phyloP scores from a whole-genome alignment of 495 filamentous ascomycete species.

The Hypoxylon subgilvum region DNA sequence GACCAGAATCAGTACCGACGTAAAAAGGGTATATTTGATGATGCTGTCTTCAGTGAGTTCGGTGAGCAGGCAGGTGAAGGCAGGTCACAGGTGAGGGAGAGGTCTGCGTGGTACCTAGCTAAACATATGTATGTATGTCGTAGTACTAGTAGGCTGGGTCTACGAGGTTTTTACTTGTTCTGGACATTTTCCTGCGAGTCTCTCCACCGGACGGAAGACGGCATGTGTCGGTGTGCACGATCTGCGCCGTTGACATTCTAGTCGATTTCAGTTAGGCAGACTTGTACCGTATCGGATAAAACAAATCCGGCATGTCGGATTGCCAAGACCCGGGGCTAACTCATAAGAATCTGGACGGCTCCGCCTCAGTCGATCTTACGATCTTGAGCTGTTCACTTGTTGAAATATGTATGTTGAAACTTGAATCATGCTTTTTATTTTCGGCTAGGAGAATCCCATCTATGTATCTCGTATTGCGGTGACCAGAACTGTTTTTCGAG shows the following conservation, averaged over 20 bases:
- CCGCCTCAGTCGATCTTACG: constrained; percentile 30
- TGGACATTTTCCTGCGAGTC: background rate
- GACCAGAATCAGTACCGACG: too few relatives aligned
- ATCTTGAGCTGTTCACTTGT: constrained; percentile 16
- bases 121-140: background rate
- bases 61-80: too few relatives aligned
- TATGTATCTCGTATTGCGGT: background rate
- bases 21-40: too few relatives aligned
- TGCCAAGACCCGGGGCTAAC: too few relatives aligned
- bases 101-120: too few relatives aligned
- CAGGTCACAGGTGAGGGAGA: too few relatives aligned
- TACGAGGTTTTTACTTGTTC: too few relatives aligned
- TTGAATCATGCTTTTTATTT: background rate
- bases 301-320: constrained; percentile 6
- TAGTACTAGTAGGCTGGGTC: constrained; percentile 3
- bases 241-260: constrained; percentile 2
- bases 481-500: too few relatives aligned
- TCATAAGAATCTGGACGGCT: constrained; percentile 8
- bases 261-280: background rate
- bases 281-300: background rate
- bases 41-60: too few relatives aligned
- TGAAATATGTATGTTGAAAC: background rate
- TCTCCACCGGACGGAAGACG: constrained; percentile 14
- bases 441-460: too few relatives aligned
- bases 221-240: constrained; percentile 7